A percentile compares a stretch with the other conserved stretches of the same genome.
Evolutionary conservation across 768 basidiomycete genomes (phyloP).

Genomic region (Leccinum pellstonianum): DNA sequence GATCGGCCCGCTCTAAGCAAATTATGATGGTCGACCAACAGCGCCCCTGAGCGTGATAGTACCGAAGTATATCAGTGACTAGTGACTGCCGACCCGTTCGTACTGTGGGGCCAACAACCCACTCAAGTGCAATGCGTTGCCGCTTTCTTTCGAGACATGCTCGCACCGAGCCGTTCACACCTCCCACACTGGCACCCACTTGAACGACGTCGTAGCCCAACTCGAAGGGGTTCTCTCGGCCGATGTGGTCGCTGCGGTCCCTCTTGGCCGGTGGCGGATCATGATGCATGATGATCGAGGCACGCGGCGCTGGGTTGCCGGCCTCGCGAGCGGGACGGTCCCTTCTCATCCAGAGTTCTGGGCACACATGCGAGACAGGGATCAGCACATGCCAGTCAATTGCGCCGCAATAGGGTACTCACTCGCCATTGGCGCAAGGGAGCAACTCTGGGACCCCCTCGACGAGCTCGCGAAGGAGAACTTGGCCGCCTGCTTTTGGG

Average conservation of each 20-base stretch:
- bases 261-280: neutral
- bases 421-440: neutral
- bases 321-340: neutral
- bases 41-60: too few relatives aligned
- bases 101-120: neutral
- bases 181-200: neutral
- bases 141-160: neutral
- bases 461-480: neutral
- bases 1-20: neutral
- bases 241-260: neutral
- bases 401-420: neutral
- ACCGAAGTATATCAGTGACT: neutral
- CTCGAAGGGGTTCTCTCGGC: neutral
- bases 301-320: neutral
- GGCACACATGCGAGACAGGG: neutral
- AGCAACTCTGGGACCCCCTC: neutral
- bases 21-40: too few relatives aligned
- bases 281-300: neutral
- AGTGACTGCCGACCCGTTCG: neutral
- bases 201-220: neutral
- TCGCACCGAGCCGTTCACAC: neutral
- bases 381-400: neutral
- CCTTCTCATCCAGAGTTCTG: neutral
- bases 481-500: neutral
- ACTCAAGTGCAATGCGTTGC: neutral